Percentiles rank a stretch among this genome's conserved stretches.
Evolutionary conservation across 495 filamentous ascomycete genomes (phyloP).

Genomic region (Hapsidospora chrysogenum): DNA sequence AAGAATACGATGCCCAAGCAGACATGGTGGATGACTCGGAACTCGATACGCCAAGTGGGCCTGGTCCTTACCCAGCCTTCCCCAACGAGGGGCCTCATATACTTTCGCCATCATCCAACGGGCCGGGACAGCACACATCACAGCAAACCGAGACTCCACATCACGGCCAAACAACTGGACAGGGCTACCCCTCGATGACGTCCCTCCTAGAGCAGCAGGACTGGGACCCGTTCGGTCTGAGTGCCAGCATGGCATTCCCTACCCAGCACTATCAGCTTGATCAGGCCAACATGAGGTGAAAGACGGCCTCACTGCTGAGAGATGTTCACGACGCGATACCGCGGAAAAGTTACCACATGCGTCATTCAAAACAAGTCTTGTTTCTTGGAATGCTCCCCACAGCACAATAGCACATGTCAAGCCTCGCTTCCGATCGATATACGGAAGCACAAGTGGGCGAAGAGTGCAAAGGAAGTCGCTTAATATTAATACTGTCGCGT

Average conservation of each 20-base stretch:
- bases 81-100: slow-evolving; percentile 17
- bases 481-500: too few species aligned
- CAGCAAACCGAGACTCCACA: slow-evolving; percentile 4
- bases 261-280: slow-evolving; percentile 69
- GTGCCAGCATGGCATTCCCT: slow-evolving; percentile 87
- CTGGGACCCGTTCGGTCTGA: slow-evolving; percentile 78
- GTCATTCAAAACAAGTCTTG: too few species aligned
- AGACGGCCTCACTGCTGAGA: too few species aligned
- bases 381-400: too few species aligned
- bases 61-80: slow-evolving; percentile 41
- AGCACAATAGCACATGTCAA: too few species aligned
- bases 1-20: slow-evolving; percentile 95
- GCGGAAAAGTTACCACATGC: too few species aligned
- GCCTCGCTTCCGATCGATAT: too few species aligned
- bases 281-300: too few species aligned
- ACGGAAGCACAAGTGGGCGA: too few species aligned
- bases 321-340: too few species aligned
- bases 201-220: slow-evolving; percentile 52
- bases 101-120: slow-evolving; percentile 3
- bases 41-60: slow-evolving; percentile 46
- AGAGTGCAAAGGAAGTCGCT: too few species aligned
- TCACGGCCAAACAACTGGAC: neutral
- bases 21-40: slow-evolving; percentile 82
- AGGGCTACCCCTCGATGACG: slow-evolving; percentile 37
- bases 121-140: slow-evolving; percentile 2